Conservation (phyloP, 2,329 filamentous ascomycete species). For the Tolypocladium tundrense region DNA sequence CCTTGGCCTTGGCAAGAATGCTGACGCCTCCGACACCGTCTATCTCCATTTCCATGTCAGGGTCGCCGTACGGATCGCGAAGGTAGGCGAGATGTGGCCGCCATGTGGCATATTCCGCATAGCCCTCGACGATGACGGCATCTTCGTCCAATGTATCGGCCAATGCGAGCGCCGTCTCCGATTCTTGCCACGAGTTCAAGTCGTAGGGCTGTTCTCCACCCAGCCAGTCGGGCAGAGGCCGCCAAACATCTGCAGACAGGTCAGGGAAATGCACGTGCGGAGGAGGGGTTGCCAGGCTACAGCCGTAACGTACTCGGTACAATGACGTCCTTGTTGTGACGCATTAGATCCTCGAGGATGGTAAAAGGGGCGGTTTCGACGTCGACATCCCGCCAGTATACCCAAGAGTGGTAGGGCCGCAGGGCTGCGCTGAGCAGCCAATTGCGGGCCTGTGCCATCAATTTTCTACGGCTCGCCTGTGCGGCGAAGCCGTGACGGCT, state of each 20-base stretch:
- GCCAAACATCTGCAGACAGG: constrained; percentile 71
- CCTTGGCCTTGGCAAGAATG: constrained; percentile 89
- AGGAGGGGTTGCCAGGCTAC: background rate
- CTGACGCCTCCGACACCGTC: constrained; percentile 96
- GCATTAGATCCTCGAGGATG: constrained; percentile 95
- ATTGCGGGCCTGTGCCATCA: constrained; percentile 96
- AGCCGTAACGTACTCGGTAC: constrained; percentile 70
- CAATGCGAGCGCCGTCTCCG: constrained; percentile 85
- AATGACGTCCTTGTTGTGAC: constrained; percentile 97
- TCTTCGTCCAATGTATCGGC: constrained; percentile 95
- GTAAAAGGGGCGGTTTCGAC: constrained; percentile 96
- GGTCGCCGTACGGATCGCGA: constrained; percentile 91
- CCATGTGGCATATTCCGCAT: constrained; percentile 98
- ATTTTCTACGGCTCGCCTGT: constrained; percentile 83
- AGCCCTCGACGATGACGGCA: constrained; percentile 96
- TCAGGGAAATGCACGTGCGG: constrained; percentile 10
- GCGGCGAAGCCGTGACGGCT: constrained; percentile 95
- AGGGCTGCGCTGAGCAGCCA: constrained; percentile 92
- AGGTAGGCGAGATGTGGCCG: constrained; percentile 93
- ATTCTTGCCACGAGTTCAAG: constrained; percentile 98
- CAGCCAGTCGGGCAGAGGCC: constrained; percentile 96
- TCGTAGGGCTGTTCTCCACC: constrained; percentile 98
- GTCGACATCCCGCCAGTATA: constrained; percentile 98
- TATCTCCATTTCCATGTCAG: constrained; percentile 99
- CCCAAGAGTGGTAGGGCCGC: constrained; percentile 94